Percentiles rank a stretch among this genome's conserved stretches.
Conservation (phyloP, 2,329 filamentous ascomycete genomes). For the Cladobotryum protrusum region DNA sequence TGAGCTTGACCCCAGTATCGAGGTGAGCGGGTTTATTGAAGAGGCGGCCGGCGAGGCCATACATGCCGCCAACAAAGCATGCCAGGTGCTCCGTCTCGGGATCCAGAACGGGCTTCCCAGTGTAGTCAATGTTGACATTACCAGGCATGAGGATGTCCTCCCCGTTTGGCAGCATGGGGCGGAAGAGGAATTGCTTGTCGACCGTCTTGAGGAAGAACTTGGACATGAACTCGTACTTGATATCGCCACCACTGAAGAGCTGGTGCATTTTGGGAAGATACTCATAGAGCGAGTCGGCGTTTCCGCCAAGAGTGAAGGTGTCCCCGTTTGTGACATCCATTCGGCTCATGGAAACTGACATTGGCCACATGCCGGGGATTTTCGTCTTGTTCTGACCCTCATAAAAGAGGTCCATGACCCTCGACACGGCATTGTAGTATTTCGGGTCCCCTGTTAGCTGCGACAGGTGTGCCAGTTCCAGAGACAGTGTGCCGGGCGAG, state of each 20-base stretch:
- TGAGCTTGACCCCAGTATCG: conserved; percentile 37
- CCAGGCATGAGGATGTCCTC: conserved; percentile 51
- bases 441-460: conserved; percentile 67
- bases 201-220: conserved; percentile 48
- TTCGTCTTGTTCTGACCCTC: conserved; percentile 57
- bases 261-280: conserved; percentile 86
- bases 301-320: conserved; percentile 32
- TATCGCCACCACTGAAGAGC: conserved; percentile 49
- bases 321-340: conserved; percentile 30
- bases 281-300: conserved; percentile 59
- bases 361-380: conserved; percentile 69
- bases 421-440: conserved; percentile 66
- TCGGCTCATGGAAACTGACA: conserved; percentile 52
- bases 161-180: conserved; percentile 51
- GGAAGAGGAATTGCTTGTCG: conserved; percentile 53
- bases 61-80: conserved; percentile 47
- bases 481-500: conserved; percentile 56
- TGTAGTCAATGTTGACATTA: conserved; percentile 21
- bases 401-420: conserved; percentile 62
- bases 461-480: conserved; percentile 68
- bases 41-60: conserved; percentile 42
- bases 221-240: conserved; percentile 53
- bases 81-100: conserved; percentile 40
- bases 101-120: conserved; percentile 15
- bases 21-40: conserved; percentile 36